These are phyloP conservation scores for Sungouiozyma ichnusensis DNA, from an alignment of 805 yeast species.

Conservation along the genomic window DNA sequence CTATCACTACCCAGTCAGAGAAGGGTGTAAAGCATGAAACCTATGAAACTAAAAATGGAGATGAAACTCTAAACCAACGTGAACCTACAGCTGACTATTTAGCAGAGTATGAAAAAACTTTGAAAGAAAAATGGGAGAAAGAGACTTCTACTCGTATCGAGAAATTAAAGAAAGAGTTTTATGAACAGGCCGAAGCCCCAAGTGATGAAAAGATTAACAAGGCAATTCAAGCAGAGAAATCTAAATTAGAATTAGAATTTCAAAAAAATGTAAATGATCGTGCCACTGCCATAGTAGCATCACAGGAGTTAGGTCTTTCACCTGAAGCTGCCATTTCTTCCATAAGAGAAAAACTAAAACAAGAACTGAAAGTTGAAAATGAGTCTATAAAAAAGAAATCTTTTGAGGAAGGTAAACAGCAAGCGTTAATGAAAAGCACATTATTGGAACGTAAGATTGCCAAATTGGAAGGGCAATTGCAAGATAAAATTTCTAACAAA, in stretches of 20 bases:
- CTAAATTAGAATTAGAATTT: constrained; percentile 18
- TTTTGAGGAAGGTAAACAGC: constrained; percentile 27
- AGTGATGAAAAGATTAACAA: constrained; percentile 49
- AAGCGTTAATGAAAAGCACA: constrained; percentile 24
- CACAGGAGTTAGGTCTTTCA: constrained; percentile 5
- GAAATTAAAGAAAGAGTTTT: constrained; percentile 36
- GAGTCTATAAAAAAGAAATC: constrained; percentile 19
- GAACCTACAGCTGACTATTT: constrained; percentile 13
- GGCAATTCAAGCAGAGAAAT: constrained; percentile 35
- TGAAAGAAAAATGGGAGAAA: constrained; percentile 28
- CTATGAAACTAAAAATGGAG: constrained; percentile 4
- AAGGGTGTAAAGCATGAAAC: background rate
- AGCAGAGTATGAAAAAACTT: constrained; percentile 5
- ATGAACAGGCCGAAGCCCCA: constrained; percentile 38
- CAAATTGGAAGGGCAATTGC: constrained; percentile 19
- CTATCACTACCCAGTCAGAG: too few species aligned
- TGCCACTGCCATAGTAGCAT: constrained; percentile 4
- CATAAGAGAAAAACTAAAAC: constrained; percentile 13
- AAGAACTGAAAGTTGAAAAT: constrained; percentile 10
- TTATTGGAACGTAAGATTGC: constrained; percentile 22
- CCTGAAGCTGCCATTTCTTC: constrained; percentile 5
- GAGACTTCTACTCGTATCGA: constrained; percentile 24
- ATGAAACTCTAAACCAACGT: constrained; percentile 3
- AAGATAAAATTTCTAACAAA: background rate
- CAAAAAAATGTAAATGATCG: constrained; percentile 12